A percentile compares a stretch with the other conserved stretches of the same genome.
Conservation (phyloP, 2,329 filamentous ascomycete species). For the Beauveria medogensis region DNA sequence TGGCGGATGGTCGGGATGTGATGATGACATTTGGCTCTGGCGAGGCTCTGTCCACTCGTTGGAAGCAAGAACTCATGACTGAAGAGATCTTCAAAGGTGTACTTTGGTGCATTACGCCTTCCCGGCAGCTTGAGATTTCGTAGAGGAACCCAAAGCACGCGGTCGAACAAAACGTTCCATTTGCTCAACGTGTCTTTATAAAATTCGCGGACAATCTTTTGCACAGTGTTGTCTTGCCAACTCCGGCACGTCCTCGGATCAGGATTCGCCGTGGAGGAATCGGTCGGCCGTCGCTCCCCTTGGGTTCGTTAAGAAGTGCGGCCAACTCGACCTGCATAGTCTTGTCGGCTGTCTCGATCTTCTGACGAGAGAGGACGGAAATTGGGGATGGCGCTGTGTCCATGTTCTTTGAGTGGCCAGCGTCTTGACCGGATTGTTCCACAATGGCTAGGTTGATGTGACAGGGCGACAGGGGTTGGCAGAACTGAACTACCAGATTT, state of each 20-base stretch:
- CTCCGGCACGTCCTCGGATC: conserved; percentile 29
- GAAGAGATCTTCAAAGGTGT: conserved; percentile 20
- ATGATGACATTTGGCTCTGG: too few relatives aligned
- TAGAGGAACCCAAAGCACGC: conserved; percentile 33
- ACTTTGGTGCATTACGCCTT: conserved; percentile 9
- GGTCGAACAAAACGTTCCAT: conserved; percentile 15
- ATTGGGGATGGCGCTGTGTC: neutral
- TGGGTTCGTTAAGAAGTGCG: neutral
- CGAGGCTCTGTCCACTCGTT: too few relatives aligned
- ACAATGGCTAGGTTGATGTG: conserved; percentile 33
- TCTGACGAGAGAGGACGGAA: neutral
- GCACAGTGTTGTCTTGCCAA: conserved; percentile 34
- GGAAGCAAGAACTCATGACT: too few relatives aligned
- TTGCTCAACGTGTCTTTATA: conserved; percentile 10
- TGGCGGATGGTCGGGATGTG: neutral
- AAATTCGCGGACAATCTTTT: conserved; percentile 32
- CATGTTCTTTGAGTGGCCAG: neutral
- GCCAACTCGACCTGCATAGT: neutral
- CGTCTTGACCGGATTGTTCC: conserved; percentile 15
- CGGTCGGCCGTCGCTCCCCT: neutral
- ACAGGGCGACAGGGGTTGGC: too few relatives aligned
- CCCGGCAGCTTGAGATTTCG: conserved; percentile 23
- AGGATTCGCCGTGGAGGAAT: conserved; percentile 21
- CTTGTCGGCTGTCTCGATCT: neutral
- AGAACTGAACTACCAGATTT: too few relatives aligned